These are phyloP conservation scores for Phytophthora citricola DNA, from an alignment of 352 stramenopile genomes.

Conservation along the genomic window DNA sequence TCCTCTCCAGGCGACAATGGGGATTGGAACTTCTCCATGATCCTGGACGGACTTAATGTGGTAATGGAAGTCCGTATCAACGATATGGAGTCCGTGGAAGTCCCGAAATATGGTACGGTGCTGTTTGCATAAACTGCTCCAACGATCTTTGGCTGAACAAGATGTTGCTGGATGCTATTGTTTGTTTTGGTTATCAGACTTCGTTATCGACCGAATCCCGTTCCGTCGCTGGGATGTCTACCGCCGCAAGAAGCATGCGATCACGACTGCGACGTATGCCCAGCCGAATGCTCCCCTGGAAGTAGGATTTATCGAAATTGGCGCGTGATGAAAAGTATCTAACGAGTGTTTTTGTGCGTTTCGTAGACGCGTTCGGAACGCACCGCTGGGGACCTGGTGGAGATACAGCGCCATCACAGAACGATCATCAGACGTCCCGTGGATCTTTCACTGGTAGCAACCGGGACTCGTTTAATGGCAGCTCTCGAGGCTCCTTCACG, in stretches of 20 bases:
- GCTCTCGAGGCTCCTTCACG: constrained; percentile 29
- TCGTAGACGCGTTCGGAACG: constrained; percentile 60
- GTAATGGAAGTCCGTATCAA: constrained; percentile 89
- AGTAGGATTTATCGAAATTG: constrained; percentile 32
- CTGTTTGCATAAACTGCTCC: background rate
- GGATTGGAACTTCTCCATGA: constrained; percentile 83
- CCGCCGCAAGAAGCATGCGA: constrained; percentile 65
- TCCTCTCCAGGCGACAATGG: constrained; percentile 57
- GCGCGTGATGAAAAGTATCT: background rate
- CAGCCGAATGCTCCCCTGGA: constrained; percentile 44
- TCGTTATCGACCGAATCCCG: constrained; percentile 79
- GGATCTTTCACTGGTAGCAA: constrained; percentile 32
- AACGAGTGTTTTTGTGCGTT: constrained; percentile 3
- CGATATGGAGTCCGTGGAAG: constrained; percentile 70
- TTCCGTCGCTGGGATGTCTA: constrained; percentile 88
- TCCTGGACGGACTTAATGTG: constrained; percentile 76
- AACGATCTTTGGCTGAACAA: constrained; percentile 3
- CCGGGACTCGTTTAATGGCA: constrained; percentile 31
- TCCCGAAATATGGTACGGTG: constrained; percentile 84
- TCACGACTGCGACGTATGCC: constrained; percentile 47
- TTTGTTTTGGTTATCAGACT: constrained; percentile 45
- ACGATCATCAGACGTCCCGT: constrained; percentile 29
- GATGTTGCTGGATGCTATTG: constrained; percentile 29
- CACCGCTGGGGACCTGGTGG: constrained; percentile 73
- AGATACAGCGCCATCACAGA: constrained; percentile 44